Conservation (phyloP, 495 filamentous ascomycete species). For the Penicillium diatomitis region DNA sequence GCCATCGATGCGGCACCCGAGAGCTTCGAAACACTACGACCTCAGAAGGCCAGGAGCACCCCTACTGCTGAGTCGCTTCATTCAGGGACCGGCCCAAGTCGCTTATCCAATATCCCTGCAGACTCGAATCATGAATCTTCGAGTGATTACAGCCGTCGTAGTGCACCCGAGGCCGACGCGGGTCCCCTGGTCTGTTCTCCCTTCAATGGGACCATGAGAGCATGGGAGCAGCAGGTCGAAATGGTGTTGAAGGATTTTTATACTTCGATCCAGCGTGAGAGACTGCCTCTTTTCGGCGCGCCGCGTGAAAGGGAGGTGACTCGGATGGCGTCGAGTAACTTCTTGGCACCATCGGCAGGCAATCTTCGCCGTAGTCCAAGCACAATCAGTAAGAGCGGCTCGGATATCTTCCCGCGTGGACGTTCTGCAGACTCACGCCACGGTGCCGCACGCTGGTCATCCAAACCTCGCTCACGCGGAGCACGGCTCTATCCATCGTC, state of each 20-base stretch:
- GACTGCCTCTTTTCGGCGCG: conserved; percentile 71
- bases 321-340: conserved; percentile 32
- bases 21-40: conserved; percentile 48
- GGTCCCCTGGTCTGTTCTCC: conserved; percentile 69
- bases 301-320: conserved; percentile 35
- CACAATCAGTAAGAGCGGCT: conserved; percentile 82
- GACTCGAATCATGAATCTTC: conserved; percentile 11
- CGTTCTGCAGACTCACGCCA: conserved; percentile 57
- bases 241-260: conserved; percentile 87
- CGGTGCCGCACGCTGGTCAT: conserved; percentile 63
- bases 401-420: conserved; percentile 63
- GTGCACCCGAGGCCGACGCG: conserved; percentile 19
- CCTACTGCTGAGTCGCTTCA: conserved; percentile 2
- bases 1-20: conserved; percentile 61
- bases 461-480: conserved; percentile 71
- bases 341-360: conserved; percentile 34
- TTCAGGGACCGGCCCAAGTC: conserved; percentile 12
- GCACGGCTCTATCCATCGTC: conserved; percentile 69
- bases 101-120: conserved; percentile 15
- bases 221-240: conserved; percentile 88
- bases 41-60: conserved; percentile 24
- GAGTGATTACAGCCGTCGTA: conserved; percentile 23
- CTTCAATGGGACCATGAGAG: conserved; percentile 65
- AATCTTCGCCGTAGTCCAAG: conserved; percentile 81
- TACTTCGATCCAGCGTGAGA: conserved; percentile 74